Evolutionary conservation across 2,329 filamentous ascomycete species (phyloP).

Genomic region (Penicillium sp.): DNA sequence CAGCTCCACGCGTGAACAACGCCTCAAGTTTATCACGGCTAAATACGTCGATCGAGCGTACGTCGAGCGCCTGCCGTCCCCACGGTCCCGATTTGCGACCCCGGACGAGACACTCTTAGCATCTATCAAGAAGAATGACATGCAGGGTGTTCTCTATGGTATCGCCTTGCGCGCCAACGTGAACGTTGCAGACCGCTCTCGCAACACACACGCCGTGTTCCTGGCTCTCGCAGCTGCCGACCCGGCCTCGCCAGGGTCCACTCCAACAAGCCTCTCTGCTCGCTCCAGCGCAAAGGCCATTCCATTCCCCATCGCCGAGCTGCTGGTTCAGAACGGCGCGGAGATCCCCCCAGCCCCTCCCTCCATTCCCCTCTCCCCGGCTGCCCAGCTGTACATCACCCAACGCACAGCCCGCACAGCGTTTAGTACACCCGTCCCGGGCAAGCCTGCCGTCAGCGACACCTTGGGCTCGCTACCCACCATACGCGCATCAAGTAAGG

Average conservation of each 20-base stretch:
- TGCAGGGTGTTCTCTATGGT: slow-evolving; percentile 89
- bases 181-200: slow-evolving; percentile 80
- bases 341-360: slow-evolving; percentile 76
- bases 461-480: slow-evolving; percentile 63
- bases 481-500: slow-evolving; percentile 41
- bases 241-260: slow-evolving; percentile 70
- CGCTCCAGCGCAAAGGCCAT: slow-evolving; percentile 46
- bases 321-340: slow-evolving; percentile 90
- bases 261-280: slow-evolving; percentile 37
- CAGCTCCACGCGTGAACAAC: slow-evolving; percentile 81
- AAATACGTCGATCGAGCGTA: slow-evolving; percentile 89
- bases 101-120: slow-evolving; percentile 87
- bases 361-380: slow-evolving; percentile 78
- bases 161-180: slow-evolving; percentile 84
- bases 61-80: slow-evolving; percentile 71
- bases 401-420: slow-evolving; percentile 58
- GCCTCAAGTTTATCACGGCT: slow-evolving; percentile 89
- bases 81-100: slow-evolving; percentile 72
- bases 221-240: slow-evolving; percentile 90
- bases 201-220: slow-evolving; percentile 86
- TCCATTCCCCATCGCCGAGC: slow-evolving; percentile 85
- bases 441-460: slow-evolving; percentile 50
- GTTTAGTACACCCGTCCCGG: slow-evolving; percentile 39
- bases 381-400: slow-evolving; percentile 81
- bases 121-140: slow-evolving; percentile 94